Conservation (phyloP, 2,329 filamentous ascomycete species). For the Xylaria sp. region DNA sequence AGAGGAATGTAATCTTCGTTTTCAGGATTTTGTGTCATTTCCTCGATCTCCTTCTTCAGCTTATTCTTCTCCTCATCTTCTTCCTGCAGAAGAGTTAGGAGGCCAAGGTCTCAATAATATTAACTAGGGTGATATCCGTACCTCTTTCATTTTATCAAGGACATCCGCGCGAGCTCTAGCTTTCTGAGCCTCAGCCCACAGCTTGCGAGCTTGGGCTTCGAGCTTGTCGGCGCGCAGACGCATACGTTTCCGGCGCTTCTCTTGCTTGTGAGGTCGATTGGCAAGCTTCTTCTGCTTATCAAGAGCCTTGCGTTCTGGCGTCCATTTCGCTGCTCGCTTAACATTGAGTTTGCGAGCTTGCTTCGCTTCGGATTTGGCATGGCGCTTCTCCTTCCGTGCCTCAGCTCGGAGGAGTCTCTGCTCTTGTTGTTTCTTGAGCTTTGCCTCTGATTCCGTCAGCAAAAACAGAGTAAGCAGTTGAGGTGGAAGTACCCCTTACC, state of each 20-base stretch:
- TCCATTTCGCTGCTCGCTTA: constrained; percentile 51
- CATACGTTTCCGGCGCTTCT: constrained; percentile 55
- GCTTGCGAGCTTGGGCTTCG: constrained; percentile 54
- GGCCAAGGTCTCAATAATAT: background rate
- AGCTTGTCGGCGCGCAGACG: constrained; percentile 55
- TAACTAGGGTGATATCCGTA: constrained; percentile 32
- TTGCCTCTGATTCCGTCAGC: constrained; percentile 46
- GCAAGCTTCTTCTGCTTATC: constrained; percentile 50
- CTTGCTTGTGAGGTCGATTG: constrained; percentile 49
- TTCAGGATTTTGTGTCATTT: constrained; percentile 39
- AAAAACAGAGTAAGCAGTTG: background rate
- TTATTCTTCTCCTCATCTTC: constrained; percentile 45
- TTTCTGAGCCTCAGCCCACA: constrained; percentile 56
- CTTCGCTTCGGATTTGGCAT: constrained; percentile 53
- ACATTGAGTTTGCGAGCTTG: constrained; percentile 53
- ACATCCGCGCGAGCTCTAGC: constrained; percentile 46
- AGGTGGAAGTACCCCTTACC: constrained; percentile 33
- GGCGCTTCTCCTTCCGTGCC: constrained; percentile 53
- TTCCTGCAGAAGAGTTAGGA: constrained; percentile 39
- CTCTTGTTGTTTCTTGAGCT: constrained; percentile 45
- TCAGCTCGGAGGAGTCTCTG: constrained; percentile 45
- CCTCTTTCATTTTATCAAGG: constrained; percentile 45
- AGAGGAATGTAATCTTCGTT: constrained; percentile 43
- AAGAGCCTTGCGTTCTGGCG: constrained; percentile 49
- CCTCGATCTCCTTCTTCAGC: constrained; percentile 38